phyloP scores from a whole-genome alignment of 169 alveolate species.

The Babesia bigemina region DNA sequence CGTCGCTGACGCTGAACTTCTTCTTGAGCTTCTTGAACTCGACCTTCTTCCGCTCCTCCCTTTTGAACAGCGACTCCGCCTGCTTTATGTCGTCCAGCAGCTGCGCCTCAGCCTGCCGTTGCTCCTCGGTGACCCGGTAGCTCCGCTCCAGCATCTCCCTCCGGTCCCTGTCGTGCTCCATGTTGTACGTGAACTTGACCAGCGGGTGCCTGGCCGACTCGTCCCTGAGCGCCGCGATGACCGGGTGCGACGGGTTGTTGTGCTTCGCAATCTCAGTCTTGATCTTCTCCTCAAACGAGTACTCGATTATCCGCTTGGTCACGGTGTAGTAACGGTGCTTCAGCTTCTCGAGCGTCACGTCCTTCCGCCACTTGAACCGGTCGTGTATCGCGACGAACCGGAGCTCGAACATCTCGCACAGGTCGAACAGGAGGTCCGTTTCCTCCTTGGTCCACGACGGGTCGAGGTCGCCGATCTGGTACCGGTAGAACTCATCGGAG shows the following conservation, averaged over 20 bases:
- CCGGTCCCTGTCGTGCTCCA: conserved; percentile 82
- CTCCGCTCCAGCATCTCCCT: conserved; percentile 74
- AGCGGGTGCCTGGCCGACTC: conserved; percentile 82
- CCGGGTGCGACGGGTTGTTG: conserved; percentile 76
- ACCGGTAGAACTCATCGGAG: conserved; percentile 75
- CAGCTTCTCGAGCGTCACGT: conserved; percentile 79
- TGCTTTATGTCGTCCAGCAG: conserved; percentile 73
- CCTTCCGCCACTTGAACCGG: conserved; percentile 74
- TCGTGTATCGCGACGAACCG: conserved; percentile 82
- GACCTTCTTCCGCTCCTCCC: conserved; percentile 70
- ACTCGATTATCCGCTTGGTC: conserved; percentile 80
- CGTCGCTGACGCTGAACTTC: conserved; percentile 72
- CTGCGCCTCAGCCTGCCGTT: conserved; percentile 63
- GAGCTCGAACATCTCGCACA: conserved; percentile 84
- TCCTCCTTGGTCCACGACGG: conserved; percentile 84
- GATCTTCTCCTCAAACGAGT: conserved; percentile 77
- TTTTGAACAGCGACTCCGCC: conserved; percentile 69
- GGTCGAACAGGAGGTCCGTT: conserved; percentile 80
- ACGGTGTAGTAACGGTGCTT: conserved; percentile 83
- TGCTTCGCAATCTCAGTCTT: conserved; percentile 78
- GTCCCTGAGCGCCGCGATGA: conserved; percentile 75
- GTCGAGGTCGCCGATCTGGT: conserved; percentile 55
- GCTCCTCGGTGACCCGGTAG: conserved; percentile 71
- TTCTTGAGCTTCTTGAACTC: conserved; percentile 73
- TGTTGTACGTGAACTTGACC: conserved; percentile 77